phyloP scores from a whole-genome alignment of 495 filamentous ascomycete species.

The Aspergillus taichungensis region DNA sequence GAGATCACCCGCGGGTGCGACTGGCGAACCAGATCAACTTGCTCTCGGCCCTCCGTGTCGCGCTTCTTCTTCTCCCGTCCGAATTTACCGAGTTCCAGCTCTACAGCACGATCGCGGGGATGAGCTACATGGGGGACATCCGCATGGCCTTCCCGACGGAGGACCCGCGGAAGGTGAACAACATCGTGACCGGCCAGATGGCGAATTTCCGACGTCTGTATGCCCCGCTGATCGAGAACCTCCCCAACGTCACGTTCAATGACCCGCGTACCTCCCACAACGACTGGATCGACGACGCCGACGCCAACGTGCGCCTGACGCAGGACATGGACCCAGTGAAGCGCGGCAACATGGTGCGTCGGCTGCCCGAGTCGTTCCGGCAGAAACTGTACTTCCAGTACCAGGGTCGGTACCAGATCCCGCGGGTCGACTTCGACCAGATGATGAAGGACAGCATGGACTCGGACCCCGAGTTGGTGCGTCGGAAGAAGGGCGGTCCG shows the following conservation, averaged over 20 bases:
- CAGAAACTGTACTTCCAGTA: conserved; percentile 88
- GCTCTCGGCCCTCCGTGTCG: conserved; percentile 80
- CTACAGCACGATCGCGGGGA: conserved; percentile 79
- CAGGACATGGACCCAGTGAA: conserved; percentile 90
- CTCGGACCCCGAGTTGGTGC: conserved; percentile 58
- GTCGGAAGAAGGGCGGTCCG: conserved; percentile 63
- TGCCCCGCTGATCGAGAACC: conserved; percentile 73
- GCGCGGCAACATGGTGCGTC: conserved; percentile 91
- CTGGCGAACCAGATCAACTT: conserved; percentile 94
- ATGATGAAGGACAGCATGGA: conserved; percentile 66
- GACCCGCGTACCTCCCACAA: conserved; percentile 53
- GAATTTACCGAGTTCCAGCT: conserved; percentile 80
- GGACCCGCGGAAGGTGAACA: conserved; percentile 84
- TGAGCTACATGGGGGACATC: conserved; percentile 90
- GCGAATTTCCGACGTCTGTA: conserved; percentile 86
- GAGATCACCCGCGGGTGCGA: conserved; percentile 83
- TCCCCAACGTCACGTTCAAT: conserved; percentile 79
- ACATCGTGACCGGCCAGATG: conserved; percentile 89
- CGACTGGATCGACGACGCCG: conserved; percentile 59
- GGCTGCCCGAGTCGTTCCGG: conserved; percentile 80
- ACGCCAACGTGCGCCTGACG: conserved; percentile 49
- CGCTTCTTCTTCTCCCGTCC: conserved; percentile 74
- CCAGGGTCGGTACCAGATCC: conserved; percentile 80
- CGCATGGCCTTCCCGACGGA: conserved; percentile 84
- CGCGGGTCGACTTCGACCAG: conserved; percentile 69